These are phyloP conservation scores for Verticillium isaacii DNA, from an alignment of 2,329 filamentous ascomycete species.

Conservation along the genomic window DNA sequence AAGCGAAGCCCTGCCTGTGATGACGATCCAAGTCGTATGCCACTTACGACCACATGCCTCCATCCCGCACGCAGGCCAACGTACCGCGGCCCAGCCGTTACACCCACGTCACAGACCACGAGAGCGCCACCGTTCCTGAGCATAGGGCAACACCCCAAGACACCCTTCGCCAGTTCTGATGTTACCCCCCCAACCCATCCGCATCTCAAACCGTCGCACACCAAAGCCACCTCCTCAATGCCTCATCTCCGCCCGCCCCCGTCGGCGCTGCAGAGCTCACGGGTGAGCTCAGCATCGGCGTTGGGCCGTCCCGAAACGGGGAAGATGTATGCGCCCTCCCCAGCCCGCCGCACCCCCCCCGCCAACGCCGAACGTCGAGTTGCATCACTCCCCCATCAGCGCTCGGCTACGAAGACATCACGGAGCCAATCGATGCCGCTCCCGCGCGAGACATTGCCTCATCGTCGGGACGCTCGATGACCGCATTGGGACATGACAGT, in stretches of 20 bases:
- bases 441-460: background rate
- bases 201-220: background rate
- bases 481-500: background rate
- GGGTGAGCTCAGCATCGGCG: background rate
- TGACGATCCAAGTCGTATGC: too few relatives aligned
- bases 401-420: background rate
- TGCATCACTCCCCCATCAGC: background rate
- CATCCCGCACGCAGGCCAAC: too few relatives aligned
- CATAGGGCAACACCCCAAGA: too few relatives aligned
- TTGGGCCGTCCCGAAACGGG: background rate
- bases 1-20: too few relatives aligned
- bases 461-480: background rate
- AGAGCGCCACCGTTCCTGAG: too few relatives aligned
- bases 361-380: background rate
- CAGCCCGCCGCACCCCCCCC: background rate
- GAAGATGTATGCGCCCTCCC: background rate
- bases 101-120: too few relatives aligned
- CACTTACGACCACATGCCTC: too few relatives aligned
- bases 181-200: background rate
- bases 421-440: background rate
- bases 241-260: background rate
- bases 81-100: too few relatives aligned
- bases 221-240: background rate
- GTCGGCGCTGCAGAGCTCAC: background rate
- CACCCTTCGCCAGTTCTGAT: background rate